A percentile compares a stretch with the other conserved stretches of the same genome.
Evolutionary conservation across 2,329 filamentous ascomycete genomes (phyloP).

Genomic region (Elsinoe arachidis): DNA sequence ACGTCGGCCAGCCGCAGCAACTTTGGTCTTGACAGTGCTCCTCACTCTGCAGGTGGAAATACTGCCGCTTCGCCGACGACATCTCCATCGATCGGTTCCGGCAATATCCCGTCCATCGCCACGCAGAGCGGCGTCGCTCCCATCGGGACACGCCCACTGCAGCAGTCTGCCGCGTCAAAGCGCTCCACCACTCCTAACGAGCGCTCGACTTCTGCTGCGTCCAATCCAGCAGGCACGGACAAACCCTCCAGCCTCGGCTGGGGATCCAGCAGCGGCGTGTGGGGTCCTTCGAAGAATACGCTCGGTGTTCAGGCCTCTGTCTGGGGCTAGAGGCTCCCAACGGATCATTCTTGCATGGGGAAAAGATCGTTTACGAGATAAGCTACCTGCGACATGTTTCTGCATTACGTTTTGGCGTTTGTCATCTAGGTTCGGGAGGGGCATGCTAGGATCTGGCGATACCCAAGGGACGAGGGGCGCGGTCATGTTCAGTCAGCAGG

Average conservation of each 20-base stretch:
- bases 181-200: conserved; percentile 74
- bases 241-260: conserved; percentile 47
- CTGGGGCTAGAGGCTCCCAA: conserved; percentile 59
- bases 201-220: conserved; percentile 46
- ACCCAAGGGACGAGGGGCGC: background rate
- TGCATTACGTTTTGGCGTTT: conserved; percentile 1
- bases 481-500: background rate
- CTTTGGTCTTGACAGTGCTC: conserved; percentile 40
- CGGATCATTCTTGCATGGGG: too few relatives aligned
- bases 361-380: background rate
- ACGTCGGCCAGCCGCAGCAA: conserved; percentile 58
- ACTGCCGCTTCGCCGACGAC: conserved; percentile 79
- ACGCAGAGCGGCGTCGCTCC: conserved; percentile 66
- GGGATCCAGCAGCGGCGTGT: conserved; percentile 73
- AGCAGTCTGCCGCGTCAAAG: conserved; percentile 51
- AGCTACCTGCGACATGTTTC: background rate
- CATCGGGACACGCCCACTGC: conserved; percentile 79
- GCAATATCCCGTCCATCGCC: conserved; percentile 41
- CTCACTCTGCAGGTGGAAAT: conserved; percentile 62
- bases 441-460: background rate
- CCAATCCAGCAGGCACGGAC: conserved; percentile 46
- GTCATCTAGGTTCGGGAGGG: background rate
- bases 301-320: conserved; percentile 86
- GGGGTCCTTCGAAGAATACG: conserved; percentile 66
- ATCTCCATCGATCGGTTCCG: conserved; percentile 60